Base-by-base conservation (phyloP, 345 rosid species). In the Eutrema heterophyllum region DNA sequence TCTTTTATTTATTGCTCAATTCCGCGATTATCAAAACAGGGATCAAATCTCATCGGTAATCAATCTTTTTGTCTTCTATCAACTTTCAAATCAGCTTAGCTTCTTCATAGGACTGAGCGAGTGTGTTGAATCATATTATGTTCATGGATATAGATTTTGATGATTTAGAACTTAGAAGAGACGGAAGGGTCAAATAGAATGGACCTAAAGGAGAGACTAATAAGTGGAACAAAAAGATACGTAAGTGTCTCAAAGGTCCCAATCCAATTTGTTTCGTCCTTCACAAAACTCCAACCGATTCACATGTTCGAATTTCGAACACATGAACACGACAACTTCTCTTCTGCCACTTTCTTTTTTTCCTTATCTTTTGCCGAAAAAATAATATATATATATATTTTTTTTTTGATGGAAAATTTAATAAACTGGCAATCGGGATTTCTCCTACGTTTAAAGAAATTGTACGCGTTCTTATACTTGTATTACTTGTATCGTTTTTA, bases 281-380 rank as follows among this genome's bases (percentile, higher is more conserved):
- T 45, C 74, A 36, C 50, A 66, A 35, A 49, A 36, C 46, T 55
- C 32, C 67, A 54, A 64, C 79, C 38, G 5, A 43, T 27, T 46
- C 57, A 61, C 64, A 72, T 71, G 69, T 58, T 50, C 57, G 2
- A 64, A 50, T 43, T 63, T 50, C 57, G 2, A 64, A 50, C 51
- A 65, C 51, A 57, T 66, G 57, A 40, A 55, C 56, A 67, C 71
- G 68, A 70, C 75, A 49, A 49, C 33, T 43, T 49, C 26, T 72
- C 30, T 51, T 40, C 41, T 54, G 51, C 29, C 16, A 18, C 39
- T 60, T 15, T 46, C 35, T 48, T 36, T 35, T 35, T 57, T 33
- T 11, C 6, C 30, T 64, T 11, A 38, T 63, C 10, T 14, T 26
- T 6, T 24, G 18, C 18, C 41, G 14, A 33, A 16, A 66, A 68